Evolutionary conservation across 129 eudicot genomes (phyloP).

Genomic region (Pseudognaphalium luteoalbum): DNA sequence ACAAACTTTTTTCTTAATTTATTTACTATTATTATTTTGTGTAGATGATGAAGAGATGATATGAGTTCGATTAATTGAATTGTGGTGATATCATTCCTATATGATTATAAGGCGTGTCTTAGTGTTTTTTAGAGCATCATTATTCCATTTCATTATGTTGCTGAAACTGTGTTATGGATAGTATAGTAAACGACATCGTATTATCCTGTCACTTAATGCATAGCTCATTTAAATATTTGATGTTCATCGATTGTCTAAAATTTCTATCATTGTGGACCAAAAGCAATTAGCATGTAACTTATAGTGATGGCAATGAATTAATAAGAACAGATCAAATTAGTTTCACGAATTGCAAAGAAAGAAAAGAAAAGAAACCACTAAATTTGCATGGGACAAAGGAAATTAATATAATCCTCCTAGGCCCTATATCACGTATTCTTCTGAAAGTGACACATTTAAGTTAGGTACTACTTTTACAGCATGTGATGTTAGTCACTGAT

Average conservation of each 20-base stretch:
- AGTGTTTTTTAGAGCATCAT: background rate
- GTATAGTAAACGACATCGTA: background rate
- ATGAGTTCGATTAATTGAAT: background rate
- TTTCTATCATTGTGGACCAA: background rate
- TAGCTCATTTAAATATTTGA: background rate
- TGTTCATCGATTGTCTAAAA: background rate
- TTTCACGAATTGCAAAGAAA: background rate
- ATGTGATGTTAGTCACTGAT: no score
- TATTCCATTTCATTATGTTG: background rate
- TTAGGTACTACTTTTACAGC: no score
- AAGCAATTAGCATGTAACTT: no score
- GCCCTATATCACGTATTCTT: no score
- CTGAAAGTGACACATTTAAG: no score
- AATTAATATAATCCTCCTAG: background rate
- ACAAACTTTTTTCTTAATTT: background rate
- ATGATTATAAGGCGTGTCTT: background rate
- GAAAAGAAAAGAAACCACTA: background rate
- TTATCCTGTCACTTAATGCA: background rate
- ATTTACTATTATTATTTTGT: background rate
- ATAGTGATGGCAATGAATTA: no score
- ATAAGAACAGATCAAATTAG: background rate
- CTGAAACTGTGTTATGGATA: background rate
- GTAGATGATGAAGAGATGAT: background rate
- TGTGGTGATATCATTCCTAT: background rate
- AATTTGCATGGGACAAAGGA: background rate